Base-by-base conservation (phyloP, 1,284 basidiomycete genomes). In the Ganoderma boninense region DNA sequence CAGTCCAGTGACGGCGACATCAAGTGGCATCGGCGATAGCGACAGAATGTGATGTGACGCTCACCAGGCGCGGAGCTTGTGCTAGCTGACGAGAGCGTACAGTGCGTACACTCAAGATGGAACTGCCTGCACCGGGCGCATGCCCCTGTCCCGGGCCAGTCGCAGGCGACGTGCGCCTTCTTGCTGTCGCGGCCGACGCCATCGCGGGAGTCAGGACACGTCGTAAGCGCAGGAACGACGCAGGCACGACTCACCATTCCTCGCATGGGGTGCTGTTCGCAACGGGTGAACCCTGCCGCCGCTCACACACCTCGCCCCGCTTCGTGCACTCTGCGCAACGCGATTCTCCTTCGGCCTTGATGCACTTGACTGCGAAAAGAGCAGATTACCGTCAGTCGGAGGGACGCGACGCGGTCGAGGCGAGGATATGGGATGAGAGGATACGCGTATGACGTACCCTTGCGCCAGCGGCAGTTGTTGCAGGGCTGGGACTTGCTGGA, bases 91-190 rank as follows among this genome's bases (percentile, higher is more conserved):
- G 11, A 62, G 42, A 11, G 13, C 23, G 11, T 62, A 32, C 52
- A 16, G 14, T 35, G 43, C 3, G 67, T 64, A 66, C 72, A 73
- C 29, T 32, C 11, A 14, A 26, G 49, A 18, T 40, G 8, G 7
- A 42, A 46, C 10, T 66, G 68, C 18, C 20, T 56, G 44, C 73
- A 74, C 38, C 68, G 65, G 14, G 61, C 60, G 62, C 73, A 74
- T 10, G 72, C 67, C 4, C 70, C 68, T 1, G 52, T 10, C 20
- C 54, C 62, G 0, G 59, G 20, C 69, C 64, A 54, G 44, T 71
- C 73, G 65, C 73, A 74, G 13, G 68, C 70, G 2, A 71, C 32
- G n/a, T 74, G 73, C 11, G 62, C 64, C 46, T 49, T 65, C 62
- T 64, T 67, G 69, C 73, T 74, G 73, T 46, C 57, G 52, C 40